Percentiles rank a stretch among this genome's conserved stretches.
Conservation (phyloP, 495 filamentous ascomycete species). For the Penicillium canariense region DNA sequence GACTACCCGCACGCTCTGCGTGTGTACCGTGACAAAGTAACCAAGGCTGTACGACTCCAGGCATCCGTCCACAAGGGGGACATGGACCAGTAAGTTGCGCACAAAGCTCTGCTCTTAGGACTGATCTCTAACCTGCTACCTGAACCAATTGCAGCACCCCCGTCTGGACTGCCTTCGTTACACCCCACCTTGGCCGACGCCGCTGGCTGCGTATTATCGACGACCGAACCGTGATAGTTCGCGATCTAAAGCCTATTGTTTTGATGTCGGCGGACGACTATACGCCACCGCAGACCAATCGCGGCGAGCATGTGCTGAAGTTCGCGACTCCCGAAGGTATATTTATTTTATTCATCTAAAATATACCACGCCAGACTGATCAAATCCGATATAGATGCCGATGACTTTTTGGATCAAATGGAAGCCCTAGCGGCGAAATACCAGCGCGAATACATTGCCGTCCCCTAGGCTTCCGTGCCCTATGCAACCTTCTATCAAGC, state of each 20-base stretch:
- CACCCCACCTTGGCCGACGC: slow-evolving; percentile 52
- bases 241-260: slow-evolving; percentile 59
- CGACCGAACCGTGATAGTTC: slow-evolving; percentile 55
- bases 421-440: slow-evolving; percentile 17
- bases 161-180: slow-evolving; percentile 78
- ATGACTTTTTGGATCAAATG: slow-evolving; percentile 31
- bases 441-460: background rate
- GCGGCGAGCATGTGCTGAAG: slow-evolving; percentile 39
- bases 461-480: background rate
- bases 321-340: slow-evolving; percentile 38
- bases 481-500: background rate
- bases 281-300: slow-evolving; percentile 28
- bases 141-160: slow-evolving; percentile 40
- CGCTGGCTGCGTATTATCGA: slow-evolving; percentile 56
- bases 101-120: background rate
- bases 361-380: background rate
- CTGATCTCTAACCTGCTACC: background rate
- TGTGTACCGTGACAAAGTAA: slow-evolving; percentile 65
- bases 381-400: slow-evolving; percentile 31
- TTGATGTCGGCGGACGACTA: slow-evolving; percentile 59
- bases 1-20: slow-evolving; percentile 67
- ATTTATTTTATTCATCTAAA: background rate
- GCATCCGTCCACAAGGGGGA: slow-evolving; percentile 45
- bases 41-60: slow-evolving; percentile 58
- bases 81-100: slow-evolving; percentile 35